A percentile compares a stretch with the other conserved stretches of the same genome.
These are phyloP conservation scores for Blastobotrys terrestris DNA, from an alignment of 805 yeast genomes.

Conservation along the genomic window DNA sequence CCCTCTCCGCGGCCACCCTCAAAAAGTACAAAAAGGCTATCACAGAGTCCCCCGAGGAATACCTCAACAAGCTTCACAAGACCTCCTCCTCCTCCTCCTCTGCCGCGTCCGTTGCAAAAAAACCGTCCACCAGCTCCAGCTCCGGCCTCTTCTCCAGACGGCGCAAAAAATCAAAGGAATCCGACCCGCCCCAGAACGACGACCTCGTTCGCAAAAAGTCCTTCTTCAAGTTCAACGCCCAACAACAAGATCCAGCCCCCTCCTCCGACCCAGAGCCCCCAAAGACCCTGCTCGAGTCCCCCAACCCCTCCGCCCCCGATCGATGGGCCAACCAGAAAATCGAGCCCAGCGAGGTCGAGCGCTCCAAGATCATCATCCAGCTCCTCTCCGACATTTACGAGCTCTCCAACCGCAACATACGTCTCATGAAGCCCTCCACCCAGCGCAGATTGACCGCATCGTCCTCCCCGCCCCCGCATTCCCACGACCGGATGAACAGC, in stretches of 20 bases:
- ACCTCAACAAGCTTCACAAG: not conserved
- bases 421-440: not conserved
- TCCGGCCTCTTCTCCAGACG: not conserved
- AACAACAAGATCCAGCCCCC: not conserved
- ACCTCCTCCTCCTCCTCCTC: not conserved
- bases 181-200: not conserved
- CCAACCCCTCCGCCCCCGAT: constrained; percentile 7
- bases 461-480: no score
- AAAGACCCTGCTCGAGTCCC: not conserved
- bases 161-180: not conserved
- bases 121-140: not conserved
- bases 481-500: constrained; percentile 3
- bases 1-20: constrained; percentile 2
- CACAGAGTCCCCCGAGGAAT: not conserved
- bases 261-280: not conserved
- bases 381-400: constrained; percentile 31
- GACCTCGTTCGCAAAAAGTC: constrained; percentile 7
- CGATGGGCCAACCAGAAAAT: constrained; percentile 10
- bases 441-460: not conserved
- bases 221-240: not conserved
- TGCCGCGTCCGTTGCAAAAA: not conserved
- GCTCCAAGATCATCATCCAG: constrained; percentile 38
- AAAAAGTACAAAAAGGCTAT: constrained; percentile 1
- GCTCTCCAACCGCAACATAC: constrained; percentile 7
- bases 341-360: constrained; percentile 10